Conservation (phyloP, 306 rosid species). For the Corylus americana region DNA sequence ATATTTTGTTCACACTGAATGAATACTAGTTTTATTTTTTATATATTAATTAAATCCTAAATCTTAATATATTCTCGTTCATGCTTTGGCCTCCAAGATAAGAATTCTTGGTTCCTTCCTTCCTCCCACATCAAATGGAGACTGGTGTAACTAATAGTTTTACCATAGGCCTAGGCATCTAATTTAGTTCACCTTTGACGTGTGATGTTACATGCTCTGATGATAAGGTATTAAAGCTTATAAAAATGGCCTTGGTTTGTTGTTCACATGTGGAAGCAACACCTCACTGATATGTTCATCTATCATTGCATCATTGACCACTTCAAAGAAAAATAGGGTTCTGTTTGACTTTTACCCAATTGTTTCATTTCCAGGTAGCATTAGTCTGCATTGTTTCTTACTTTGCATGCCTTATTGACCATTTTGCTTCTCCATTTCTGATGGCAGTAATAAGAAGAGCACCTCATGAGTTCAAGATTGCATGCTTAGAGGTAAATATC, state of each 20-base stretch:
- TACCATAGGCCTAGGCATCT: neutral
- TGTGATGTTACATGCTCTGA: neutral
- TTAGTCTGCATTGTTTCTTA: neutral
- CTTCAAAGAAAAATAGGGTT: neutral
- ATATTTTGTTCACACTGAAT: too few relatives aligned
- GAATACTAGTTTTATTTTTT: too few relatives aligned
- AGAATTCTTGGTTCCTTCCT: too few relatives aligned
- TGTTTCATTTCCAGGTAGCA: neutral
- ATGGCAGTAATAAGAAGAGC: conserved; percentile 93
- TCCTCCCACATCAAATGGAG: too few relatives aligned
- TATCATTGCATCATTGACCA: neutral
- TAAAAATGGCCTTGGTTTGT: neutral
- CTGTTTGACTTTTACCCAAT: too few relatives aligned
- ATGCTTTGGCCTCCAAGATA: too few relatives aligned
- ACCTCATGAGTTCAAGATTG: conserved; percentile 98
- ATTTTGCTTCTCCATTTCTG: conserved; percentile 29
- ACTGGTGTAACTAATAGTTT: neutral
- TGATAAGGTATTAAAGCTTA: conserved; percentile 4
- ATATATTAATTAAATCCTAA: too few relatives aligned
- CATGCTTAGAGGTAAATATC: conserved; percentile 84
- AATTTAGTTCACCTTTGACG: too few relatives aligned
- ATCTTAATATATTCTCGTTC: too few relatives aligned
- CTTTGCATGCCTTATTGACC: conserved; percentile 28
- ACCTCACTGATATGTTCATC: neutral
- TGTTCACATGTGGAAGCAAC: neutral